Conservation (phyloP, 305 asterid genomes). For the Rubia balearica region DNA sequence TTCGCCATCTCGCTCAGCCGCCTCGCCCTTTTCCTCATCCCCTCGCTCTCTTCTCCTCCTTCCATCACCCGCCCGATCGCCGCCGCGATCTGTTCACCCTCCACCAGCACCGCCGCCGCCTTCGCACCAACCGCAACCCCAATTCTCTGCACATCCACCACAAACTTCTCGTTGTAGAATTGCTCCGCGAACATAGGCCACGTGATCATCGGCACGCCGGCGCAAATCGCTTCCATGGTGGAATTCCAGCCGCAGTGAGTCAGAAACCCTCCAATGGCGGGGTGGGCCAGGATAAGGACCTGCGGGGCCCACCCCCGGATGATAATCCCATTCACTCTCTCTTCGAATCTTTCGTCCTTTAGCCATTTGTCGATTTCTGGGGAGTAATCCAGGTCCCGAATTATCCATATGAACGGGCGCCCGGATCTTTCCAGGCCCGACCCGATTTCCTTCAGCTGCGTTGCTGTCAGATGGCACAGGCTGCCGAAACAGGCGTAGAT, state of each 20-base stretch:
- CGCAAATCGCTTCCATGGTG: too few species aligned
- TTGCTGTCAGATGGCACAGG: conserved; percentile 29
- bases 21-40: conserved; percentile 30
- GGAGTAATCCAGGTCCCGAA: conserved; percentile 26
- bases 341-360: conserved; percentile 30
- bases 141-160: conserved; percentile 30
- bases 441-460: conserved; percentile 41
- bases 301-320: conserved; percentile 69
- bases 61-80: conserved; percentile 31
- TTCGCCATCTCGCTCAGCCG: conserved; percentile 30
- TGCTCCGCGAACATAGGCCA: conserved; percentile 68
- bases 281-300: conserved; percentile 43
- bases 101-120: conserved; percentile 21
- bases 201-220: conserved; percentile 38
- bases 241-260: too few species aligned
- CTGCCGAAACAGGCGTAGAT: conserved; percentile 52
- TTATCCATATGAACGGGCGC: conserved; percentile 45
- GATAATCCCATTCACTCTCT: conserved; percentile 30
- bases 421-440: conserved; percentile 43
- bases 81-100: conserved; percentile 20
- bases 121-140: conserved; percentile 44
- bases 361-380: conserved; percentile 35
- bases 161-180: conserved; percentile 43
- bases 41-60: conserved; percentile 27
- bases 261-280: conserved; percentile 7